These are phyloP conservation scores for Massarina eburnea DNA, from an alignment of 2,329 filamentous ascomycete genomes.

Conservation along the genomic window DNA sequence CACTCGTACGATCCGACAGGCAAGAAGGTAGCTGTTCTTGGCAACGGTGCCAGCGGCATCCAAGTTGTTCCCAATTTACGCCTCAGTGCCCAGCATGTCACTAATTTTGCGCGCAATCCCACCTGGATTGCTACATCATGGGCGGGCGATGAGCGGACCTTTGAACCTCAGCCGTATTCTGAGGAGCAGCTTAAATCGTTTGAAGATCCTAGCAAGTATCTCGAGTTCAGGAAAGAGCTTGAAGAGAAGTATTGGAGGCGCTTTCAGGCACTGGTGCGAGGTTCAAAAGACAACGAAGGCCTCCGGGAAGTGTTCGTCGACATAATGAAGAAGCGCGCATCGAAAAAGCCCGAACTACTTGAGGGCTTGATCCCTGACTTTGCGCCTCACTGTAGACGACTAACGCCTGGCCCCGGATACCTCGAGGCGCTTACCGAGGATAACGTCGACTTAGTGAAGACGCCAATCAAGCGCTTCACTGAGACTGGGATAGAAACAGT, in stretches of 20 bases:
- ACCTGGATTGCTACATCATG: slow-evolving; percentile 60
- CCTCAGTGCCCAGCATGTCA: slow-evolving; percentile 51
- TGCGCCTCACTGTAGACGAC: slow-evolving; percentile 33
- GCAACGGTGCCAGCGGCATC: slow-evolving; percentile 65
- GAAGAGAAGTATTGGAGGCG: slow-evolving; percentile 62
- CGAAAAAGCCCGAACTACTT: slow-evolving; percentile 44
- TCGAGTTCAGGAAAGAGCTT: slow-evolving; percentile 47
- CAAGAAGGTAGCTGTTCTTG: slow-evolving; percentile 64
- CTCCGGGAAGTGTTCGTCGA: slow-evolving; percentile 35
- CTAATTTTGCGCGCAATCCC: slow-evolving; percentile 61
- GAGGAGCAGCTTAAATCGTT: slow-evolving; percentile 60
- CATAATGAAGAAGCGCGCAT: slow-evolving; percentile 42
- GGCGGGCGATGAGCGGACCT: slow-evolving; percentile 47
- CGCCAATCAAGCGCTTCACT: slow-evolving; percentile 44
- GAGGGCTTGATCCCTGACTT: slow-evolving; percentile 48
- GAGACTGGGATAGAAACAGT: slow-evolving; percentile 41
- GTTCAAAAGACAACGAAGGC: slow-evolving; percentile 37
- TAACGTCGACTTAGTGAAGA: slow-evolving; percentile 45
- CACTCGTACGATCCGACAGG: slow-evolving; percentile 52
- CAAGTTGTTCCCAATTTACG: slow-evolving; percentile 65
- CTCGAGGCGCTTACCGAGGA: slow-evolving; percentile 45
- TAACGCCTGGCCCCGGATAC: slow-evolving; percentile 42
- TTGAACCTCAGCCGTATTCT: slow-evolving; percentile 47
- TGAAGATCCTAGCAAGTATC: slow-evolving; percentile 62
- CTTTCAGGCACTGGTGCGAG: slow-evolving; percentile 43